Base-by-base conservation (phyloP, 495 filamentous ascomycete genomes). In the Podospora pseudoanserina region DNA sequence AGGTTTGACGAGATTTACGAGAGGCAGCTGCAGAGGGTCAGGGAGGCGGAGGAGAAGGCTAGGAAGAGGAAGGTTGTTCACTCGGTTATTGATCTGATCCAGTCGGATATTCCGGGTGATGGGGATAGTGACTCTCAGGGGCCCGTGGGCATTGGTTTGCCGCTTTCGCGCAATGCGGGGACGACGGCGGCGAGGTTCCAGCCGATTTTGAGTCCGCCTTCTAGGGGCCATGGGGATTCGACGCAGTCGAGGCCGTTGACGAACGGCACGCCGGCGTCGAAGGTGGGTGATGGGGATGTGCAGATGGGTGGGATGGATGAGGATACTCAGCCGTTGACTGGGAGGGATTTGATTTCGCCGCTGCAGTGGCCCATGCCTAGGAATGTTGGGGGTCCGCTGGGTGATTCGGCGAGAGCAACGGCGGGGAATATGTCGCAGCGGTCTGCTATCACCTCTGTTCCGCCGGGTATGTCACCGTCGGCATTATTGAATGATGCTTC, bases 401-500 rank as follows among this genome's bases (percentile, higher is more conserved):
- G 61, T 11, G 72, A 75, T 56, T 80, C 68, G 16, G 76, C 63
- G 13, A 77, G 75, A 65, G 79, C 77, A 5, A 80, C 76, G 0
- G 66, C 74, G 1, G 82, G 80, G 2, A 84, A 81, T 58, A 61
- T 84, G 2, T 87, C 92, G 4, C 93, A 97, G 77, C 82, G 84
- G 55, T 91, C 89, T 7, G 87, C 85, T 0, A 83, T 93, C 62
- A 93, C 91, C 4, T 86, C 90, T 26, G 84, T 97, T 75, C 88
- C 90, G 11, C 86, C 87, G 9, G 91, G 90, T 16, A 90, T 93
- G 39, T 89, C 93, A 63, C 87, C 91, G 4, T 87, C 84, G 3
- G 90, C 92, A 58, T 88, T 94, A 68, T 78, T 86, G 30, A 97
- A 97, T 71, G 90, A 93, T 72, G 93, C 93, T 4, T 96, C 93